Percentiles rank a stretch among this genome's conserved stretches.
Evolutionary conservation across 1,284 basidiomycete genomes (phyloP).

Genomic region (Trametes sp.): DNA sequence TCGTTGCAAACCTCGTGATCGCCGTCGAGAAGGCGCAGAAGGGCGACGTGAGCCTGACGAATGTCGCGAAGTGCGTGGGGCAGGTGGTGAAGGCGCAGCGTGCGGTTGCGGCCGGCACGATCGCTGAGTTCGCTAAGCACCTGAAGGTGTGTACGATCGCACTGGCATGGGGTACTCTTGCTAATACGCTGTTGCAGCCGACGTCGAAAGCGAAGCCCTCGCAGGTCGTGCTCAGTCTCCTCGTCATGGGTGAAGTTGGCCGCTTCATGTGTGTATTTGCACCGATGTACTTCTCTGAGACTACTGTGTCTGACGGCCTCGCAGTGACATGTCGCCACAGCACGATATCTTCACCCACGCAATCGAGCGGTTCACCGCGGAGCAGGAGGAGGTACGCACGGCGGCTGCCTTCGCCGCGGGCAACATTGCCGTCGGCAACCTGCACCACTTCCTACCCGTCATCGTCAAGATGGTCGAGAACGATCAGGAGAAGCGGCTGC

Average conservation of each 20-base stretch:
- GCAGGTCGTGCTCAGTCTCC: constrained; percentile 80
- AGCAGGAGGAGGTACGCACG: constrained; percentile 84
- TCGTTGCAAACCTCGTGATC: constrained; percentile 75
- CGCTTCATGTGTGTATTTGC: constrained; percentile 73
- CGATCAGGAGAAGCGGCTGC: constrained; percentile 79
- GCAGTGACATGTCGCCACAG: constrained; percentile 84
- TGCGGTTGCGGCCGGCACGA: constrained; percentile 77
- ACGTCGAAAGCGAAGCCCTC: constrained; percentile 71
- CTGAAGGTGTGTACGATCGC: constrained; percentile 62
- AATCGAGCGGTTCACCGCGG: constrained; percentile 76
- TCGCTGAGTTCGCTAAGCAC: constrained; percentile 82
- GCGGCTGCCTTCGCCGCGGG: constrained; percentile 94
- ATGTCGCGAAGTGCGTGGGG: constrained; percentile 86
- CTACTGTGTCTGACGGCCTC: background rate
- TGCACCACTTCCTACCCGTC: constrained; percentile 84
- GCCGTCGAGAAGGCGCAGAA: constrained; percentile 65
- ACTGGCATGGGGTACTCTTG: background rate
- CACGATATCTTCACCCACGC: constrained; percentile 77
- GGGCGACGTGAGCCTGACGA: constrained; percentile 62
- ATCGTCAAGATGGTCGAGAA: constrained; percentile 86
- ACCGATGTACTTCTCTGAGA: constrained; percentile 6
- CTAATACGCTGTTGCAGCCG: constrained; percentile 47
- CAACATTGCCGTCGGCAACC: constrained; percentile 95
- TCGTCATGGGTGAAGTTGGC: constrained; percentile 91
- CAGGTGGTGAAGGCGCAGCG: constrained; percentile 77